Evolutionary conservation across 2,329 filamentous ascomycete genomes (phyloP), one percentile per base, ranked within the genome.

Genomic region (Trichoderma guizhouense): DNA sequence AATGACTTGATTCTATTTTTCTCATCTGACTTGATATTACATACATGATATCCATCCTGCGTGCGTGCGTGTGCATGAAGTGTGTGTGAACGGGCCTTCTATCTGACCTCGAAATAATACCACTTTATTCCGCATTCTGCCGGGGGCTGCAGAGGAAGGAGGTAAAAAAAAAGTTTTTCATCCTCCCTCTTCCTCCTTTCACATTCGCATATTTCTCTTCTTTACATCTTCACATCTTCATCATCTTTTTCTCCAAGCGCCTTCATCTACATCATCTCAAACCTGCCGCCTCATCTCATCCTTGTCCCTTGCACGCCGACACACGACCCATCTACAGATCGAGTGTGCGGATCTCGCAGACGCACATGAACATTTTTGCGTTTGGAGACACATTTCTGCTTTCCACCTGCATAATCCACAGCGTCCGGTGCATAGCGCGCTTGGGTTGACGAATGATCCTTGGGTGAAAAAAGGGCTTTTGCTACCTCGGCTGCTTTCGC

Each of bases 81-180:
- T 63, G 36, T 68, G 47, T 64, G 71, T 72, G 71, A 70, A 72
- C 71, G 71, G 71, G 58, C 71, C 71, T 69, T 64, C 71, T 60
- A 72, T 72, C 71, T 72, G 57, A 72, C 71, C 66, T 72, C 57
- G 67, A 65, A 47, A 72, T 69, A 69, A 64, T 72, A 72, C 71
- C 58, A 70, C 60, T 70, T 70, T 69, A 70, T 72, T 72, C 71
- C 71, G 66, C 66, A 72, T 70, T 72, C 65, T 70, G 66, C 71
- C 71, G 71, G 71, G 71, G 66, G 71, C 53, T 63, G 66, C 57
- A 65, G 39, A 67, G 51, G 47, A 32, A 65, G 28, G 26, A 32
- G 24, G 5, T 24, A 34, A 66, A 36, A 36, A 55, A 36, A 51
- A 43, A 32, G 43, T 36, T 36, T 61, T 36, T 61, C 58, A 39